phyloP scores from a whole-genome alignment of 2,329 filamentous ascomycete species.

The Coniochaeta sp. region DNA sequence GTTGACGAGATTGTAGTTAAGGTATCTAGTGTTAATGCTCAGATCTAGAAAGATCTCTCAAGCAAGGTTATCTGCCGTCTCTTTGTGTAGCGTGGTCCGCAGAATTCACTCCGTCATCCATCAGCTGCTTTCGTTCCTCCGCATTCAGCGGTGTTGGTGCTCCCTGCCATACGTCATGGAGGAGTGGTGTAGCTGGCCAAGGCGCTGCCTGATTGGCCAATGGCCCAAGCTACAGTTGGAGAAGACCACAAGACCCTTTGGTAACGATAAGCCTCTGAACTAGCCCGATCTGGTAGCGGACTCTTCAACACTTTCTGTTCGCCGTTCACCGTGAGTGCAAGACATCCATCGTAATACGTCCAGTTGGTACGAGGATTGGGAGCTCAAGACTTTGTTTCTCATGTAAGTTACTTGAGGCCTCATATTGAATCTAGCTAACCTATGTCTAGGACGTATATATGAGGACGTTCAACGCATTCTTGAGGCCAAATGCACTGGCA shows the following conservation, averaged over 20 bases:
- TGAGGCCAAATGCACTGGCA: not conserved
- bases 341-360: too few species aligned
- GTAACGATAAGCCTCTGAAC: not conserved
- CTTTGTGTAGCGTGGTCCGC: not conserved
- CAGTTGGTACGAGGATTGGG: not conserved
- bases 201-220: not conserved
- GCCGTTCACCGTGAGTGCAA: not conserved
- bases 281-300: conserved; percentile 21
- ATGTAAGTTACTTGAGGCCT: too few species aligned
- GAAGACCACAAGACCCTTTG: not conserved
- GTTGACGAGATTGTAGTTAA: too few species aligned
- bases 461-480: not conserved
- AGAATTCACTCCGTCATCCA: not conserved
- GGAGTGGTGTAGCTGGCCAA: not conserved
- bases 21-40: not conserved
- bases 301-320: conserved; percentile 7
- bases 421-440: not conserved
- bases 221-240: not conserved
- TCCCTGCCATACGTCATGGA: not conserved
- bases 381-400: not conserved
- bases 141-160: not conserved
- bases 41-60: not conserved
- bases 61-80: not conserved
- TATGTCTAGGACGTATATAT: not conserved
- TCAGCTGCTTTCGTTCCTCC: not conserved